These are phyloP conservation scores for Naegleria gruberi DNA, from an alignment of 208 protist species.

Conservation along the genomic window DNA sequence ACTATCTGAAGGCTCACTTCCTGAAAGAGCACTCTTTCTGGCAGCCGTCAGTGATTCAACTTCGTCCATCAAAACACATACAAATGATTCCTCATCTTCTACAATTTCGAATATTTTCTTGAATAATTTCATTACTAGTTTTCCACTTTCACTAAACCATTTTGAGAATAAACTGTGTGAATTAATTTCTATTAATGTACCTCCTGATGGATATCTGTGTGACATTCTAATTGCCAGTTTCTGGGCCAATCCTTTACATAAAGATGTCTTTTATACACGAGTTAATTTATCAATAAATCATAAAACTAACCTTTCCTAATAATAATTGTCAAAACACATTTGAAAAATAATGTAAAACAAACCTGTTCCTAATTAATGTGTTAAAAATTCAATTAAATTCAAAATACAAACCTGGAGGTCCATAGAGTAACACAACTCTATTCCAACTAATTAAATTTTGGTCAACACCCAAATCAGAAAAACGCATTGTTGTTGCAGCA, in stretches of 20 bases:
- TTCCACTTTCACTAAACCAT: constrained; percentile 94
- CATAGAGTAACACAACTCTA: constrained; percentile 60
- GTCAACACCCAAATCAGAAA: constrained; percentile 67
- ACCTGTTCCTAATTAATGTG: background rate
- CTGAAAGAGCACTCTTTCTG: constrained; percentile 64
- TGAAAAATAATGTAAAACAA: background rate
- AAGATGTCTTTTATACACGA: constrained; percentile 64
- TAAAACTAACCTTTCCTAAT: background rate
- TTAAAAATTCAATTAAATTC: background rate
- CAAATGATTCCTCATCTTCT: constrained; percentile 52
- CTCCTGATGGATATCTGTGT: constrained; percentile 29
- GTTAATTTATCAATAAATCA: background rate
- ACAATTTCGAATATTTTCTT: constrained; percentile 62
- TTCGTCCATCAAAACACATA: constrained; percentile 85
- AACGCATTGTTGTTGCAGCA: constrained; percentile 65
- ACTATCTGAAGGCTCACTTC: constrained; percentile 84
- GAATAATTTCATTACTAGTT: constrained; percentile 89
- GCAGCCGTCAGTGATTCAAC: constrained; percentile 88
- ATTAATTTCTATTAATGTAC: constrained; percentile 82
- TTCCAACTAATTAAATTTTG: constrained; percentile 60
- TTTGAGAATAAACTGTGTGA: constrained; percentile 87
- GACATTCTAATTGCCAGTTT: constrained; percentile 56
- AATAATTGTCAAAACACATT: background rate
- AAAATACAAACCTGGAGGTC: constrained; percentile 58
- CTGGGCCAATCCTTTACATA: constrained; percentile 64